phyloP scores from a whole-genome alignment of 2,329 filamentous ascomycete genomes.

The Aspergillus intermedius region DNA sequence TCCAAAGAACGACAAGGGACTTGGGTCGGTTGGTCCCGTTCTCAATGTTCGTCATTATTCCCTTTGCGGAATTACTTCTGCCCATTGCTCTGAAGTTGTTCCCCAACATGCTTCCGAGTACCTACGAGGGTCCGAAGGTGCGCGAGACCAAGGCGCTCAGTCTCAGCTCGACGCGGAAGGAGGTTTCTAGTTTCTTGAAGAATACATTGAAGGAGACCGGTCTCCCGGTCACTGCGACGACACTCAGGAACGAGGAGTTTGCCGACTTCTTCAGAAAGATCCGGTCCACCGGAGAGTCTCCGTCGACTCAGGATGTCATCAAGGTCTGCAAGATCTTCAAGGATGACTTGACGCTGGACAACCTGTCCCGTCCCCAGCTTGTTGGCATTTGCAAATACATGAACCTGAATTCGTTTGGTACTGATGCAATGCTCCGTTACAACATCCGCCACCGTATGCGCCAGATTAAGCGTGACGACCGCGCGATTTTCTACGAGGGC shows the following conservation, averaged over 20 bases:
- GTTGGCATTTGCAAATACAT: constrained; percentile 98
- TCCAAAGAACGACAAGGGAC: constrained; percentile 89
- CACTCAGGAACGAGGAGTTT: constrained; percentile 88
- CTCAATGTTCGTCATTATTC: constrained; percentile 93
- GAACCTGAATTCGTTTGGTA: constrained; percentile 94
- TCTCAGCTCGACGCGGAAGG: constrained; percentile 79
- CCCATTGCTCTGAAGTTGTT: constrained; percentile 90
- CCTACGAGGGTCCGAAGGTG: constrained; percentile 85
- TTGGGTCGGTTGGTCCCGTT: constrained; percentile 89
- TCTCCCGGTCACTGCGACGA: constrained; percentile 74
- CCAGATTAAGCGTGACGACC: constrained; percentile 97
- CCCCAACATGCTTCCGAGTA: constrained; percentile 95
- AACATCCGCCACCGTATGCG: constrained; percentile 96
- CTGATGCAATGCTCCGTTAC: constrained; percentile 95
- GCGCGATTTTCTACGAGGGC: constrained; percentile 87
- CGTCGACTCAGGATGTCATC: constrained; percentile 85
- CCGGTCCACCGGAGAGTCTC: constrained; percentile 80
- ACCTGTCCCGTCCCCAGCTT: constrained; percentile 87
- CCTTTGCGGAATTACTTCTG: constrained; percentile 87
- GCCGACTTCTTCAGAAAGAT: constrained; percentile 96
- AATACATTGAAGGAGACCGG: constrained; percentile 90
- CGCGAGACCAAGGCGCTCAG: constrained; percentile 81
- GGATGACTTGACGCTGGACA: constrained; percentile 94
- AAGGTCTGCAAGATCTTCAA: constrained; percentile 99
- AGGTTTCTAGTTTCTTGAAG: constrained; percentile 84